Percentiles rank a stretch among this genome's conserved stretches.
These are phyloP conservation scores for Fusarium nygamai DNA, from an alignment of 2,329 filamentous ascomycete species.

Conservation along the genomic window DNA sequence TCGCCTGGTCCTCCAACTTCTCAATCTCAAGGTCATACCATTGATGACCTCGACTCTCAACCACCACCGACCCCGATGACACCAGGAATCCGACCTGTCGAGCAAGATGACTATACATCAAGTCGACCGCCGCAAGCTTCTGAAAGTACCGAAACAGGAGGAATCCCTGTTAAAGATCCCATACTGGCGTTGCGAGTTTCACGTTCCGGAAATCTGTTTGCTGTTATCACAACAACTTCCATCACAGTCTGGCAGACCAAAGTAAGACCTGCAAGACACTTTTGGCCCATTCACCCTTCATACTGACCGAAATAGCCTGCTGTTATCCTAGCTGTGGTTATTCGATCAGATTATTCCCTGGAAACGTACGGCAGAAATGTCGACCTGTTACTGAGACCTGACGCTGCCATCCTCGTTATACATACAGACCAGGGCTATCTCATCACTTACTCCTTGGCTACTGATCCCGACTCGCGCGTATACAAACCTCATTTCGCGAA, in stretches of 20 bases:
- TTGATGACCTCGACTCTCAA: slow-evolving; percentile 50
- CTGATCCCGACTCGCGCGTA: slow-evolving; percentile 82
- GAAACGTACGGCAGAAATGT: slow-evolving; percentile 86
- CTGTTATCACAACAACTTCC: slow-evolving; percentile 83
- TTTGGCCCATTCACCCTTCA: background rate
- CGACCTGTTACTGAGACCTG: slow-evolving; percentile 85
- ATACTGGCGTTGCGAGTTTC: slow-evolving; percentile 81
- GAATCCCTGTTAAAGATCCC: slow-evolving; percentile 65
- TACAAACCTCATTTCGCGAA: slow-evolving; percentile 85
- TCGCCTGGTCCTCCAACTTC: slow-evolving; percentile 27
- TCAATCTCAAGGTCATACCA: slow-evolving; percentile 39
- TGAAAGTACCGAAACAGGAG: slow-evolving; percentile 39
- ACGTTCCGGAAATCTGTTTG: slow-evolving; percentile 83
- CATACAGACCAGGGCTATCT: slow-evolving; percentile 87
- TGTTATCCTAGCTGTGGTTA: slow-evolving; percentile 84
- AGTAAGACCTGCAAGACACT: slow-evolving; percentile 59
- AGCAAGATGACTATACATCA: slow-evolving; percentile 58
- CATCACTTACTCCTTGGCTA: slow-evolving; percentile 92
- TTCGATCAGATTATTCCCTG: slow-evolving; percentile 83
- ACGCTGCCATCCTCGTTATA: slow-evolving; percentile 90
- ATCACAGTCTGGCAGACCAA: slow-evolving; percentile 98
- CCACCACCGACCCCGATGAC: slow-evolving; percentile 61
- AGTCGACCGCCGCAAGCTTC: slow-evolving; percentile 38
- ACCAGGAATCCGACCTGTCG: slow-evolving; percentile 67
- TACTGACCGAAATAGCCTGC: slow-evolving; percentile 71